Conservation (phyloP, 176 grass and related monocot species). For the Oryza glumipatula region DNA sequence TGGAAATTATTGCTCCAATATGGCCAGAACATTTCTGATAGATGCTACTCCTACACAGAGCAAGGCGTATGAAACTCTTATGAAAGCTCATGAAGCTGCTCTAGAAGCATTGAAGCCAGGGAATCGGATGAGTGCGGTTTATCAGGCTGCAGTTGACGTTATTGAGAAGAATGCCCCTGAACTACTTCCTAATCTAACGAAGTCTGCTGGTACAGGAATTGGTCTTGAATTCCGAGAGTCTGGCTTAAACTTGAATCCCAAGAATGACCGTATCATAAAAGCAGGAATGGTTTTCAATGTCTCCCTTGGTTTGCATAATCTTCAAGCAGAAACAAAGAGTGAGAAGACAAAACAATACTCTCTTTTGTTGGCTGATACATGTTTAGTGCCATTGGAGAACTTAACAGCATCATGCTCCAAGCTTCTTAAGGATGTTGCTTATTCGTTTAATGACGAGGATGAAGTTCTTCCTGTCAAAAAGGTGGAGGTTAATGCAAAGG, state of each 20-base stretch:
- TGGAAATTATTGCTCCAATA: slow-evolving; percentile 90
- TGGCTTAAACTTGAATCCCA: slow-evolving; percentile 73
- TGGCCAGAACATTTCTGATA: slow-evolving; percentile 88
- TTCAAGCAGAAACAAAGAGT: slow-evolving; percentile 69
- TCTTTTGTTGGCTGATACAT: slow-evolving; percentile 80
- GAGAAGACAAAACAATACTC: slow-evolving; percentile 85
- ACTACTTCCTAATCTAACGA: slow-evolving; percentile 72
- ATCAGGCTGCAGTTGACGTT: slow-evolving; percentile 62
- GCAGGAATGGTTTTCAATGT: slow-evolving; percentile 89
- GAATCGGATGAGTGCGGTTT: slow-evolving; percentile 65
- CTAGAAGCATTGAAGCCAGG: slow-evolving; percentile 65
- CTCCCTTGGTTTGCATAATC: slow-evolving; percentile 87
- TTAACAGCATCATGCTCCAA: slow-evolving; percentile 77
- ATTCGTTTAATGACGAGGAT: slow-evolving; percentile 78
- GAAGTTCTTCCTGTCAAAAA: slow-evolving; percentile 34
- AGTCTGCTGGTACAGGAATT: slow-evolving; percentile 85
- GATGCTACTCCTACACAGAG: slow-evolving; percentile 67
- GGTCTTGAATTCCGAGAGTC: slow-evolving; percentile 94
- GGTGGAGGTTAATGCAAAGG: slow-evolving; percentile 1
- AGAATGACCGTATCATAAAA: slow-evolving; percentile 68
- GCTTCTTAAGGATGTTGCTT: slow-evolving; percentile 64
- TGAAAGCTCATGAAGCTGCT: slow-evolving; percentile 91
- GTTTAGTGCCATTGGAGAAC: slow-evolving; percentile 63
- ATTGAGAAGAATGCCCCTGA: slow-evolving; percentile 79
- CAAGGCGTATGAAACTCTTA: slow-evolving; percentile 81